Evolutionary conservation across 257 asterid genomes (phyloP).

Genomic region (Nicotiana attenuata): DNA sequence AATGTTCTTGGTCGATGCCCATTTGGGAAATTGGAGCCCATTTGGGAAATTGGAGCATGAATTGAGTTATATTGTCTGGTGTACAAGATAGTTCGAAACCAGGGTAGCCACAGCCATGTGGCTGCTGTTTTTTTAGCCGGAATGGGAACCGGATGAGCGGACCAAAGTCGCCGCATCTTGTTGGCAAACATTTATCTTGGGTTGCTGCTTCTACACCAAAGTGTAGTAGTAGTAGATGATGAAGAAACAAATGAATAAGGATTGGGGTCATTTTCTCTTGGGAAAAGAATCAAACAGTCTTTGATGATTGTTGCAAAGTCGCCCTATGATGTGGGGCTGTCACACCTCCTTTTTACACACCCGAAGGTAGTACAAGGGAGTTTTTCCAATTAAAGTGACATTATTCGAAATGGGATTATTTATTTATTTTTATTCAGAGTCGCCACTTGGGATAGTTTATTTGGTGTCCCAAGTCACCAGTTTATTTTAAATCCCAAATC

Average conservation of each 20-base stretch:
- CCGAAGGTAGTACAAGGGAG: too few species aligned
- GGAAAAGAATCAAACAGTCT: neutral
- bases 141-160: slow-evolving; percentile 62
- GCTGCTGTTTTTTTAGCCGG: slow-evolving; percentile 20
- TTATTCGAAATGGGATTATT: too few species aligned
- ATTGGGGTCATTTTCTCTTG: neutral
- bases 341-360: too few species aligned
- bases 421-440: too few species aligned
- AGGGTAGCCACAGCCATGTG: slow-evolving; percentile 22
- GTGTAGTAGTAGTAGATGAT: neutral
- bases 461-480: too few species aligned
- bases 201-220: slow-evolving; percentile 6
- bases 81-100: slow-evolving; percentile 30
- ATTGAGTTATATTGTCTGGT: neutral
- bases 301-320: too few species aligned
- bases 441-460: too few species aligned
- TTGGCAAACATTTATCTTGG: slow-evolving; percentile 48
- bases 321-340: too few species aligned
- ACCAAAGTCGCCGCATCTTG: slow-evolving; percentile 40
- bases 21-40: slow-evolving; percentile 18
- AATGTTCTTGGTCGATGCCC: slow-evolving; percentile 16
- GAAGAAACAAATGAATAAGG: neutral
- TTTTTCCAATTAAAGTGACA: too few species aligned
- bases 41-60: too few species aligned
- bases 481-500: too few species aligned